Base-by-base conservation (phyloP, 225 moss, liverwort and hornwort species). In the Physcomitrium patens region DNA sequence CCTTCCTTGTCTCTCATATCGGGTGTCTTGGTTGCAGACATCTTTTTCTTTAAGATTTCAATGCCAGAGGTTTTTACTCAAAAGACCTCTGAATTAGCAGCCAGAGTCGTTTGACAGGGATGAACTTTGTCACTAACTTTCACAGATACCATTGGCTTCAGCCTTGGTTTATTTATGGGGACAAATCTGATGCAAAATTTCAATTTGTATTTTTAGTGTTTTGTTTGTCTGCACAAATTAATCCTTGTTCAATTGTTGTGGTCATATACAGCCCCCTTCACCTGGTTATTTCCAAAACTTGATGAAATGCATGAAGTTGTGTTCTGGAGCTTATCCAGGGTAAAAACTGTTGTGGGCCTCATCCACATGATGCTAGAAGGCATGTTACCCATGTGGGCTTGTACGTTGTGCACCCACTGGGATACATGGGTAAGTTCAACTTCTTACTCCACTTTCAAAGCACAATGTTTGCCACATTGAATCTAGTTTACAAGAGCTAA, bases 281-380 rank as follows among this genome's bases (percentile, higher is more conserved):
- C 31, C 31, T 37, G 10, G 58, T 43, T 68, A 48, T 31, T 55
- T 66, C 74, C 78, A 56, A 61, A 23, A 22, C 60, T 60, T 59
- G 69, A 53, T 69, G 28, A 18, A 16, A 47, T 18, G 26, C 16
- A 41, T 68, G 48, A 55, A 65, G 57, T 13, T 64, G 15, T 23
- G 46, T 45, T 45, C 16, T 77, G 73, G 58, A 74, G 74, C 74
- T 66, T 78, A 75, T 75, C 82, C 60, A 2, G 75, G 75, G 42
- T 47, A 17, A 66, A 53, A 63, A 43, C 46, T 60, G 53, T 44
- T 69, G 37, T 67, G 46, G 60, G 45, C 60, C 60, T 44, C 66
- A 46, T 54, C 44, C 59, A 45, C 51, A 58, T 67, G 22, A 65
- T 27, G 59, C 52, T 57, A 27, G 64, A 74, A 77, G 74, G 64